Evolutionary conservation across 2,329 filamentous ascomycete species (phyloP).

Genomic region (Cytospora mali): DNA sequence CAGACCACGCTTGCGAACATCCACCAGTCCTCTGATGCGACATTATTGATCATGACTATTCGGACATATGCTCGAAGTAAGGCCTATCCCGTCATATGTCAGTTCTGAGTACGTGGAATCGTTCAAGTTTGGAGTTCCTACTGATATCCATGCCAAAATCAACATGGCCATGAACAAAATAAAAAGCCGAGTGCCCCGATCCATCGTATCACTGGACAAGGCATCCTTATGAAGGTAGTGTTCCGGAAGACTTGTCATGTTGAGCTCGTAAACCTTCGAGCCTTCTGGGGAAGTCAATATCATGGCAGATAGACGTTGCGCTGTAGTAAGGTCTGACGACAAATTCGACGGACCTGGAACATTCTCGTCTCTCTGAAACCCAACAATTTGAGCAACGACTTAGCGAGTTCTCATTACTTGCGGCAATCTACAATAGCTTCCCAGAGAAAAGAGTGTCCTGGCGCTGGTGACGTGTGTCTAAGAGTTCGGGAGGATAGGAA

Average conservation of each 20-base stretch:
- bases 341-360: background rate
- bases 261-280: constrained; percentile 1
- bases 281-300: background rate
- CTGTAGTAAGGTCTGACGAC: background rate
- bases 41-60: constrained; percentile 44
- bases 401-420: background rate
- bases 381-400: background rate
- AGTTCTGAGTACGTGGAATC: background rate
- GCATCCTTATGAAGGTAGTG: constrained; percentile 8
- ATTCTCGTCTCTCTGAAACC: background rate
- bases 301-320: background rate
- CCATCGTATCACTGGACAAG: background rate
- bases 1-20: constrained; percentile 49
- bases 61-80: constrained; percentile 50
- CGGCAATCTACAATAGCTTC: background rate
- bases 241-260: constrained; percentile 12
- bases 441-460: background rate
- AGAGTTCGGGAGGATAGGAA: too few species aligned
- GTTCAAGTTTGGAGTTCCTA: background rate
- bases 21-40: constrained; percentile 51
- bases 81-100: constrained; percentile 30
- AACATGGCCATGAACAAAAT: constrained; percentile 11
- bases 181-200: constrained; percentile 13
- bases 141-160: constrained; percentile 16
- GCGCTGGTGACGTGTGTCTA: background rate